Conservation (phyloP, 129 eudicot species). For the Pittosporum tobira region DNA sequence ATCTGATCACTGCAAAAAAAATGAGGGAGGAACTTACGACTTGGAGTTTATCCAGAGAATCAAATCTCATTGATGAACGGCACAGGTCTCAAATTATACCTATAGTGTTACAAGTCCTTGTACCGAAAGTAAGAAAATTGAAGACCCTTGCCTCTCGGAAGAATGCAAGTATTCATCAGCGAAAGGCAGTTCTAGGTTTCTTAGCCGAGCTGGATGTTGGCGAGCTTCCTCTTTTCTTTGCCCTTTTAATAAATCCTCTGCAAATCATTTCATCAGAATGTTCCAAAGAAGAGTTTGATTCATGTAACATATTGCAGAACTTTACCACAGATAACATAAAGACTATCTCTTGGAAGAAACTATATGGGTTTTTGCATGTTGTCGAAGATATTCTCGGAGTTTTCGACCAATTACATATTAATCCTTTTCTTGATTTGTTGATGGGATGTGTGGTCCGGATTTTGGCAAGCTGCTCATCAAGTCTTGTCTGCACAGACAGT, state of each 20-base stretch:
- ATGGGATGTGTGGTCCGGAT: constrained; percentile 72
- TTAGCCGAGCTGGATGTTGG: constrained; percentile 60
- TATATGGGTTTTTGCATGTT: constrained; percentile 75
- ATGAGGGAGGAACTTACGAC: constrained; percentile 81
- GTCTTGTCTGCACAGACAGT: constrained; percentile 17
- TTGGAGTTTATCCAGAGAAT: constrained; percentile 79
- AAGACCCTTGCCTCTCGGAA: constrained; percentile 71
- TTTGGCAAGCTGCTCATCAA: constrained; percentile 51
- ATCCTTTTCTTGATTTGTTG: constrained; percentile 59
- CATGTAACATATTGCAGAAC: constrained; percentile 35
- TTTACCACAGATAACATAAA: constrained; percentile 46
- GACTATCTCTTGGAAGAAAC: constrained; percentile 67
- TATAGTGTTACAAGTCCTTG: constrained; percentile 53
- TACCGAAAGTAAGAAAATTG: constrained; percentile 73
- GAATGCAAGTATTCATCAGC: constrained; percentile 61
- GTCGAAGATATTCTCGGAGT: constrained; percentile 66
- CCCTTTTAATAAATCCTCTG: constrained; percentile 53
- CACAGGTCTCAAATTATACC: constrained; percentile 69
- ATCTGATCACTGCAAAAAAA: constrained; percentile 52
- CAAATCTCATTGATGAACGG: constrained; percentile 38
- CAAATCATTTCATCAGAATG: constrained; percentile 26
- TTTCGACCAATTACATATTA: constrained; percentile 57
- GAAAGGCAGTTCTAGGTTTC: constrained; percentile 82
- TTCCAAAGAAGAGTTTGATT: constrained; percentile 20
- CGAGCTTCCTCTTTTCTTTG: constrained; percentile 80